These are phyloP conservation scores for Suillus spraguei DNA, from an alignment of 768 basidiomycete species.

Conservation along the genomic window DNA sequence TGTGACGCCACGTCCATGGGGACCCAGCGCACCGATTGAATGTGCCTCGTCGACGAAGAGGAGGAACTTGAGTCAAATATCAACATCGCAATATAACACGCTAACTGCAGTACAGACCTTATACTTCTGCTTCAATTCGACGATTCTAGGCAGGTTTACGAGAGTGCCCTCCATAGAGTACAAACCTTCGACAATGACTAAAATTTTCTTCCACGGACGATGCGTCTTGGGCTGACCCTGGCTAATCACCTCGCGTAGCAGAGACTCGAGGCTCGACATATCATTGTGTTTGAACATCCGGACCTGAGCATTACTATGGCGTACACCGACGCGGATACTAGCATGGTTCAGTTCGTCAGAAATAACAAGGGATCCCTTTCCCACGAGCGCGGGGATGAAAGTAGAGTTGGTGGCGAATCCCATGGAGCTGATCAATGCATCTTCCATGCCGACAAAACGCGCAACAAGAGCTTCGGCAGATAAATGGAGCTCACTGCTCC, in stretches of 20 bases:
- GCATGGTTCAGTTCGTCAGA: constrained; percentile 98
- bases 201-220: constrained; percentile 98
- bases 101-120: constrained; percentile 56
- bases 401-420: constrained; percentile 97
- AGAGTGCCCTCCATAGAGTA: constrained; percentile 99
- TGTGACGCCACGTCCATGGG: constrained; percentile 90
- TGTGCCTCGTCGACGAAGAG: constrained; percentile 97
- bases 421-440: constrained; percentile 90
- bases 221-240: constrained; percentile 98
- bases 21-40: constrained; percentile 94
- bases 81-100: constrained; percentile 23
- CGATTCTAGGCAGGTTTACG: constrained; percentile 76
- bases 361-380: constrained; percentile 91
- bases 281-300: constrained; percentile 89
- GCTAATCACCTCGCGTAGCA: constrained; percentile 89
- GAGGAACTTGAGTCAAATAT: constrained; percentile 70
- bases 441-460: constrained; percentile 87
- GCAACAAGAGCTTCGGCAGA: constrained; percentile 86
- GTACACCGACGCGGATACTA: constrained; percentile 90
- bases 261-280: constrained; percentile 75
- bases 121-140: constrained; percentile 89
- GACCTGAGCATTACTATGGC: constrained; percentile 86
- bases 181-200: constrained; percentile 92
- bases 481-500: constrained; percentile 83
- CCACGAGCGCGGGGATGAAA: constrained; percentile 86